phyloP scores from a whole-genome alignment of 2,329 filamentous ascomycete genomes.

The Penicillium sp. region DNA sequence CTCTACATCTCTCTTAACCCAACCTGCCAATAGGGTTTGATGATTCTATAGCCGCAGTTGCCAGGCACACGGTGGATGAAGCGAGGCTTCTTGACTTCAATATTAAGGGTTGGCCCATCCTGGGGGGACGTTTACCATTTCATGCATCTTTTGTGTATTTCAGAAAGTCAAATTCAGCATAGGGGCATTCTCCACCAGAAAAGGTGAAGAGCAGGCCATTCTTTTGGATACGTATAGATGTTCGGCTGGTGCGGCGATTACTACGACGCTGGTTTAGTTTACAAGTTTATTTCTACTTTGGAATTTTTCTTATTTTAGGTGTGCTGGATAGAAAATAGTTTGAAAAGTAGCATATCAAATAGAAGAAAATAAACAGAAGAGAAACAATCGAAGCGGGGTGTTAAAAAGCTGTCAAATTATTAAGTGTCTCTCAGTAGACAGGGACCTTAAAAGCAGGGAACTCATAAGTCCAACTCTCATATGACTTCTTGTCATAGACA shows the following conservation, averaged over 20 bases:
- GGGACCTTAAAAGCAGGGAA: constrained; percentile 42
- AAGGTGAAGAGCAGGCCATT: background rate
- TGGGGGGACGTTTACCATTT: background rate
- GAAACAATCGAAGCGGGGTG: too few species aligned
- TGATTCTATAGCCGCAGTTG: background rate
- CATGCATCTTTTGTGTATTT: background rate
- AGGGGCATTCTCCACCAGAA: background rate
- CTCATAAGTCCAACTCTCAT: constrained; percentile 42
- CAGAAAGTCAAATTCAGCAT: background rate
- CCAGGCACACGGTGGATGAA: background rate
- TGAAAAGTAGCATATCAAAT: too few species aligned
- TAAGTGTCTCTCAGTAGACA: constrained; percentile 30
- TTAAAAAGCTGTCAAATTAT: background rate
- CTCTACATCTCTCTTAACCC: background rate
- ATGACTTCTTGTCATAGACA: constrained; percentile 38
- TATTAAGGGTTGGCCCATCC: background rate
- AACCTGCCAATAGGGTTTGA: background rate
- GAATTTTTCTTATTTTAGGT: background rate
- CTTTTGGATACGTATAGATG: constrained; percentile 27
- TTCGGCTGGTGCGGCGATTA: constrained; percentile 21
- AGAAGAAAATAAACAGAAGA: too few species aligned
- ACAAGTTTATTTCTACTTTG: background rate
- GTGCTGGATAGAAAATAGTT: background rate
- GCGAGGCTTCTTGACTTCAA: background rate
- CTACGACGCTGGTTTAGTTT: constrained; percentile 39